Evolutionary conservation across 225 moss, liverwort and hornwort species (phyloP).

Genomic region (Anthoceros angustus): DNA sequence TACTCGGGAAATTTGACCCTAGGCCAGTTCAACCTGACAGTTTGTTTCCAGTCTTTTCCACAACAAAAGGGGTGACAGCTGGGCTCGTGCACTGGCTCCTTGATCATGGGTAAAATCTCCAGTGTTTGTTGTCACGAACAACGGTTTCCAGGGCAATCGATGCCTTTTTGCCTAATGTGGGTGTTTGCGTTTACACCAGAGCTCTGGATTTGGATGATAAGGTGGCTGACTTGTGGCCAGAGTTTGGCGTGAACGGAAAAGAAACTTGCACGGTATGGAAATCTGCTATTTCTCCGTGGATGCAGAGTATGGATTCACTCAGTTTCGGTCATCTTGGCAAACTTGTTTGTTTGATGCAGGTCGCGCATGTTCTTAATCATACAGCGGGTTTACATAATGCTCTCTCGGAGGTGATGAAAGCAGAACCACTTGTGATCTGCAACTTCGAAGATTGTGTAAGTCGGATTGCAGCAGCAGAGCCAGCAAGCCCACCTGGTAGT

Average conservation of each 20-base stretch:
- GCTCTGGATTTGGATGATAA: slow-evolving; percentile 57
- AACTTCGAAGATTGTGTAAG: slow-evolving; percentile 64
- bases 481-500: slow-evolving; percentile 50
- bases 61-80: slow-evolving; percentile 77
- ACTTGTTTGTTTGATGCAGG: slow-evolving; percentile 24
- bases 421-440: slow-evolving; percentile 82
- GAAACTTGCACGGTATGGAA: slow-evolving; percentile 59
- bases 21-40: slow-evolving; percentile 90
- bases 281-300: not conserved
- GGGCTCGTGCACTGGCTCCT: slow-evolving; percentile 80
- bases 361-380: slow-evolving; percentile 89
- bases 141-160: not conserved
- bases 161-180: not conserved
- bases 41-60: slow-evolving; percentile 82
- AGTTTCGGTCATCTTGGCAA: not conserved
- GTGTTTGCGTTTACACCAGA: slow-evolving; percentile 16
- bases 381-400: slow-evolving; percentile 91
- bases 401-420: slow-evolving; percentile 29
- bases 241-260: slow-evolving; percentile 71
- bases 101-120: slow-evolving; percentile 58
- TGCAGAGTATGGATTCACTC: not conserved
- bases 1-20: slow-evolving; percentile 87
- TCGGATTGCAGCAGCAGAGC: slow-evolving; percentile 39
- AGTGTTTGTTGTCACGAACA: slow-evolving; percentile 1
- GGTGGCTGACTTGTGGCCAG: slow-evolving; percentile 77